phyloP scores from a whole-genome alignment of 805 yeast species.

The Ogataea neopini region DNA sequence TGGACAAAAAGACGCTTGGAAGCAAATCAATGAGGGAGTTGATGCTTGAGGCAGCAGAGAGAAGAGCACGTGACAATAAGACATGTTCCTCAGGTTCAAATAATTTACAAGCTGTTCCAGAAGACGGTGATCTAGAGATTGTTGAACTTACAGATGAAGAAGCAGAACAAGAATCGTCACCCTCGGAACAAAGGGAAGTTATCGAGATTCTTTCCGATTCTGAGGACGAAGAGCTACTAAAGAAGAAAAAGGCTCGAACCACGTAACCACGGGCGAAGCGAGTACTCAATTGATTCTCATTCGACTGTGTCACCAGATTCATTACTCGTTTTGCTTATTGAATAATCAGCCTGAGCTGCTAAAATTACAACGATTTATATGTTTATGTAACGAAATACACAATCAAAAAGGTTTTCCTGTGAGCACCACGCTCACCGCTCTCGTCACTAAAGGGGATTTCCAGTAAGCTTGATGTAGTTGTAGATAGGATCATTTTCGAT shows the following conservation, averaged over 20 bases:
- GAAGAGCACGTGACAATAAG: conserved; percentile 53
- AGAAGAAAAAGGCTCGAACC: not conserved
- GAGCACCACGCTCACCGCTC: too few relatives aligned
- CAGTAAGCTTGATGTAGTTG: conserved; percentile 43
- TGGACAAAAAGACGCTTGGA: not conserved
- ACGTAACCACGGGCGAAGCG: too few relatives aligned
- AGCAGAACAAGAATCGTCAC: not conserved
- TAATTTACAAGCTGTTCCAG: conserved; percentile 39
- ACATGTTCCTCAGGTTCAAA: conserved; percentile 41
- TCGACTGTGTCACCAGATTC: too few relatives aligned
- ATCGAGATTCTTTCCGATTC: conserved; percentile 15
- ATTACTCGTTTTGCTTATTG: too few relatives aligned
- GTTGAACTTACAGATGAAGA: conserved; percentile 28
- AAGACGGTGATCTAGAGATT: conserved; percentile 46
- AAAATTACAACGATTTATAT: conserved; percentile 1
- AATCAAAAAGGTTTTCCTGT: too few relatives aligned
- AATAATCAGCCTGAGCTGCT: not conserved
- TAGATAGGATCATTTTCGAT: conserved; percentile 60
- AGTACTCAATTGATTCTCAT: too few relatives aligned
- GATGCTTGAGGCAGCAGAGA: conserved; percentile 62
- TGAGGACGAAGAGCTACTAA: not conserved
- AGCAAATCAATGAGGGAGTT: conserved; percentile 41
- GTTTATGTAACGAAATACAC: not conserved
- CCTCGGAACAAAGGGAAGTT: conserved; percentile 5
- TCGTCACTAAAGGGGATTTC: conserved; percentile 35